Evolutionary conservation across 129 eudicot species (phyloP).

Genomic region (Flaveria linearis): DNA sequence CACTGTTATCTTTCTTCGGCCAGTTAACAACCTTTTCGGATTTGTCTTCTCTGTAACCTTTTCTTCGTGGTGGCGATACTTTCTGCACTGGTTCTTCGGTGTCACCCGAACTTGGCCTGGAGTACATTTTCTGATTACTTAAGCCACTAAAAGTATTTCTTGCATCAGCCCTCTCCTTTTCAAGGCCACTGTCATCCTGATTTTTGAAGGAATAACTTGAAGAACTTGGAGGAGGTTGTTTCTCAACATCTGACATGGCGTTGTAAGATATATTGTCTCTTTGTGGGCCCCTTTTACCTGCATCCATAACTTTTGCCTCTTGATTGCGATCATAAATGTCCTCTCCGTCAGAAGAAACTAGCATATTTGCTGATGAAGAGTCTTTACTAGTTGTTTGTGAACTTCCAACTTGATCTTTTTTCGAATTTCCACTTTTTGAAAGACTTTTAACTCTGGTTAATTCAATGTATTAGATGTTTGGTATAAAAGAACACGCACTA

Average conservation of each 20-base stretch:
- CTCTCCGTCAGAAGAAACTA: conserved; percentile 52
- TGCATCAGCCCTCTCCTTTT: conserved; percentile 53
- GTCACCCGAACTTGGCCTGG: conserved; percentile 52
- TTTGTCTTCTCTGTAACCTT: conserved; percentile 68
- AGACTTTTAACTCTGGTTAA: conserved; percentile 81
- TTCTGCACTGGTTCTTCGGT: conserved; percentile 76
- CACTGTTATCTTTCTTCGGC: conserved; percentile 57
- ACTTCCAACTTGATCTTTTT: conserved; percentile 66
- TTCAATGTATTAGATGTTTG: not conserved
- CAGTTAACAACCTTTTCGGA: conserved; percentile 56
- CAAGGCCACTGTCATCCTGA: conserved; percentile 53
- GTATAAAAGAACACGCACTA: not conserved
- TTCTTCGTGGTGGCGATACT: conserved; percentile 91
- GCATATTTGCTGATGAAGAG: conserved; percentile 45
- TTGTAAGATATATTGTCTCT: conserved; percentile 41
- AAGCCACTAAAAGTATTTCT: conserved; percentile 43
- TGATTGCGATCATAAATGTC: conserved; percentile 58
- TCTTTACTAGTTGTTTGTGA: conserved; percentile 62
- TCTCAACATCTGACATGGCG: conserved; percentile 50
- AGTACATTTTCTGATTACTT: conserved; percentile 44
- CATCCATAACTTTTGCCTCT: conserved; percentile 58
- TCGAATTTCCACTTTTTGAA: conserved; percentile 79
- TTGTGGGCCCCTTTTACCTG: conserved; percentile 57
- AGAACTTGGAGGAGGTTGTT: conserved; percentile 53
- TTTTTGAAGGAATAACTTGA: conserved; percentile 50